Base-by-base conservation (phyloP, 1,284 basidiomycete species). In the Pulveroboletus sp. region DNA sequence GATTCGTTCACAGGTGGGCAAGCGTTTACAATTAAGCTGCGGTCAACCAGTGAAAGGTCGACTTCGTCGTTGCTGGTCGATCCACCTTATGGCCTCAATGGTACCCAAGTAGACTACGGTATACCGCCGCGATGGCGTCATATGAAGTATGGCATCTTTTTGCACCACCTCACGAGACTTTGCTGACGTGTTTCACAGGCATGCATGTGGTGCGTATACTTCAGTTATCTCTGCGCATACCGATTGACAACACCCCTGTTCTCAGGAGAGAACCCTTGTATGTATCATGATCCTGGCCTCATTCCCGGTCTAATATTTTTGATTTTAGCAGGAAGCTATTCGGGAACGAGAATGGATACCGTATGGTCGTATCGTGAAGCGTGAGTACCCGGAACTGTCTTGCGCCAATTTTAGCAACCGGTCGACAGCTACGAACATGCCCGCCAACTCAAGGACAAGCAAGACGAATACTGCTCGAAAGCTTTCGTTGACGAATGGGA, bases 391-490 rank as follows among this genome's bases (percentile, higher is more conserved):
- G 8, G 0, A 28, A 11, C 6, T 28, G 2, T 54, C 22, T 42
- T n/a, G 26, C 6, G 4, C 15, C 35, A 26, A n/a, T 12, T 52
- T 42, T 38, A 29, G 24, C 43, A 81, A 75, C 11, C 58, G 38
- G 44, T 42, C 38, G 31, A 33, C 45, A 83, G 81, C 3, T 72
- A 70, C 48, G 56, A 70, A 35, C 62, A 52, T 35, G 68, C 66
- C 2, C 74, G 77, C n/a, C 74, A 86, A 60, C 78, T 94, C 57
- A 90, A 88, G 69, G 72, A 79, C 40, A 72, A 78, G 51, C 94
- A 96, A 68, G 91, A 94, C 62, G 75, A 75, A 11, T 92, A 83
- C 68, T 92, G 90, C 63, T 64, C 72, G 6, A 78, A 78, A 44
- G 85, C 77, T 0, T 65, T 80, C 11, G 69, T 76, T 4, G 81